Conservation (phyloP, 140 eudicot genomes). For the Cichorium intybus region DNA sequence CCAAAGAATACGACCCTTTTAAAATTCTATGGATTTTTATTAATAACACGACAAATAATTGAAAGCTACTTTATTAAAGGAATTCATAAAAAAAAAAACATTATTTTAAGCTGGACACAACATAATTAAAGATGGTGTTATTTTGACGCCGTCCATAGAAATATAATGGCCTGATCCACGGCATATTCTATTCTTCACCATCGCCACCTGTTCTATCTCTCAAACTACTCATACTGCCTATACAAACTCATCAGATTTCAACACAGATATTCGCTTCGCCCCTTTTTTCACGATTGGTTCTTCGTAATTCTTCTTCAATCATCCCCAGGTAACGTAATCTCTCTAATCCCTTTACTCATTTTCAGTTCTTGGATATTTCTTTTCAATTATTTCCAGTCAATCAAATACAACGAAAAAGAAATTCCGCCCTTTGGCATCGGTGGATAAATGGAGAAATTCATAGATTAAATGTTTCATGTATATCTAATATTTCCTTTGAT, state of each 20-base stretch:
- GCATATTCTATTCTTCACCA: constrained; percentile 21
- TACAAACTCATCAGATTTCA: constrained; percentile 18
- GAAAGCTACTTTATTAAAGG: too few relatives aligned
- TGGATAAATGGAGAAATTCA: neutral
- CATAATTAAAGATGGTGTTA: neutral
- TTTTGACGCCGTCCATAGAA: constrained; percentile 30
- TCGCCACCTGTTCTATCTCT: constrained; percentile 22
- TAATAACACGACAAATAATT: too few relatives aligned
- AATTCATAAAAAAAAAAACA: too few relatives aligned
- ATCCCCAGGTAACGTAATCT: constrained; percentile 15
- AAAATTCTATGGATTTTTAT: too few relatives aligned
- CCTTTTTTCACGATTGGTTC: constrained; percentile 8
- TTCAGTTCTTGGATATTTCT: constrained; percentile 5
- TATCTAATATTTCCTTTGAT: neutral
- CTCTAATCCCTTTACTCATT: neutral
- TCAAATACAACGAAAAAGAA: neutral
- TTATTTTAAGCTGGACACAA: neutral
- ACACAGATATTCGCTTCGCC: neutral
- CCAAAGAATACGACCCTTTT: too few relatives aligned
- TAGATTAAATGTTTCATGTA: neutral
- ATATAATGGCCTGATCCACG: constrained; percentile 29
- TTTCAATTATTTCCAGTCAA: neutral
- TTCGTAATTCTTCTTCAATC: constrained; percentile 12
- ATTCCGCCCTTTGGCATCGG: neutral
- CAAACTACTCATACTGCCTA: neutral